phyloP scores from a whole-genome alignment of 208 protist genomes.

The Acanthamoeba sp. region DNA sequence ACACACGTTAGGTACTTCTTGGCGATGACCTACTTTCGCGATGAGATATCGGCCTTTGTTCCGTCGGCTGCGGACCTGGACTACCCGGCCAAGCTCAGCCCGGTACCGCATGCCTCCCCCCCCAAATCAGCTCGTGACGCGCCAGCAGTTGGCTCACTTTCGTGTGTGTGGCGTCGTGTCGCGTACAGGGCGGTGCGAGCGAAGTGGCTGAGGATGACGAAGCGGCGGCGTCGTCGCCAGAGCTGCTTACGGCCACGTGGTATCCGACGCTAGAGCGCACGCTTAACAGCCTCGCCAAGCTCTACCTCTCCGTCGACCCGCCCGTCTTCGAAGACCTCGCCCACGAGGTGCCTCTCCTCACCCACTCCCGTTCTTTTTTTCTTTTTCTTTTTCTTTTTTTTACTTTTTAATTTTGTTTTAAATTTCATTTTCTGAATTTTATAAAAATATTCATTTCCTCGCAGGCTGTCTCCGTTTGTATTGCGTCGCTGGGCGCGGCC shows the following conservation, averaged over 20 bases:
- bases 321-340: conserved; percentile 86
- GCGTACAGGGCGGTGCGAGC: neutral
- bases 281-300: conserved; percentile 83
- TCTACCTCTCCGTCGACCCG: conserved; percentile 86
- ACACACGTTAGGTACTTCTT: conserved; percentile 79
- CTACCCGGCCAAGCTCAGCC: conserved; percentile 81
- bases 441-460: conserved; percentile 2
- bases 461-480: conserved; percentile 79
- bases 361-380: too few species aligned
- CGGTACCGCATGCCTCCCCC: neutral
- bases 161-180: neutral
- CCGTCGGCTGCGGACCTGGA: conserved; percentile 80
- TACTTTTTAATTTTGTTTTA: neutral
- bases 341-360: conserved; percentile 77
- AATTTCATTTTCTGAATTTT: too few species aligned
- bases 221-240: neutral
- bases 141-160: neutral
- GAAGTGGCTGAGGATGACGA: neutral
- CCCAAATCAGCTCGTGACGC: neutral
- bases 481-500: neutral
- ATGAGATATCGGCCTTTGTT: conserved; percentile 80
- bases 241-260: conserved; percentile 78
- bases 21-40: conserved; percentile 83
- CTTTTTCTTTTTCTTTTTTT: too few species aligned
- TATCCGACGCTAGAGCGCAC: conserved; percentile 86